Evolutionary conservation across 1,139 yeast genomes (phyloP).

Genomic region (Yamadazyma pseudoaaseri): DNA sequence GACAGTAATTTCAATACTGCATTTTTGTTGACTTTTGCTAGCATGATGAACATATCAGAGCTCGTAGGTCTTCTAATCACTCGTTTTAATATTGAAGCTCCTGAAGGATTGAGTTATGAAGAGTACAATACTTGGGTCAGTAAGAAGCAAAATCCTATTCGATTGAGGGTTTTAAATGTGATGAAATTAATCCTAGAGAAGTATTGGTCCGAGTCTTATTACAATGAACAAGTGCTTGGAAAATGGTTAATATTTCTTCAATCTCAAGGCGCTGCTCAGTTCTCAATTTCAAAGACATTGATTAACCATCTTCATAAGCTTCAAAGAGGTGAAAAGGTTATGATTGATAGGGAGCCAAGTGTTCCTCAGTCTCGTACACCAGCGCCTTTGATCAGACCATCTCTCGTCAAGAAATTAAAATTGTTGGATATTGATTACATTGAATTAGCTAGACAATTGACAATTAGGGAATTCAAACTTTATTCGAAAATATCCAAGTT

Average conservation of each 20-base stretch:
- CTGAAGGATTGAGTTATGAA: conserved; percentile 82
- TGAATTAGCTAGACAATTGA: conserved; percentile 82
- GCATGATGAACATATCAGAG: conserved; percentile 70
- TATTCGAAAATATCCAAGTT: conserved; percentile 68
- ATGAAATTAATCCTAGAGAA: conserved; percentile 71
- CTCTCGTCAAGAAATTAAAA: conserved; percentile 40
- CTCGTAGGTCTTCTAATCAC: conserved; percentile 60
- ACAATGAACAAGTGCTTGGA: conserved; percentile 46
- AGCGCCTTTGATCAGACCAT: conserved; percentile 40
- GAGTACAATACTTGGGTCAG: conserved; percentile 82
- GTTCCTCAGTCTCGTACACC: conserved; percentile 35
- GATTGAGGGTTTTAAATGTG: conserved; percentile 66
- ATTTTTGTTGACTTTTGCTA: conserved; percentile 71
- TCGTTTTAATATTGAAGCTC: conserved; percentile 75
- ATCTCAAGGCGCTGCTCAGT: conserved; percentile 40
- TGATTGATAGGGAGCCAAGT: conserved; percentile 30
- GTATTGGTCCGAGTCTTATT: conserved; percentile 74
- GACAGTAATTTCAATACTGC: conserved; percentile 72
- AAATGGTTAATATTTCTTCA: conserved; percentile 60
- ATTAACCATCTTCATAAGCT: conserved; percentile 24
- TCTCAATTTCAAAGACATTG: conserved; percentile 29
- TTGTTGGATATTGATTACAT: conserved; percentile 69
- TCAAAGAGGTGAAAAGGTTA: conserved; percentile 32
- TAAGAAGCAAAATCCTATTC: conserved; percentile 65
- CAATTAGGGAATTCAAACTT: conserved; percentile 71